A percentile compares a stretch with the other conserved stretches of the same genome.
These are phyloP conservation scores for Lecanicillium sp. DNA, from an alignment of 2,329 filamentous ascomycete species.

Conservation along the genomic window DNA sequence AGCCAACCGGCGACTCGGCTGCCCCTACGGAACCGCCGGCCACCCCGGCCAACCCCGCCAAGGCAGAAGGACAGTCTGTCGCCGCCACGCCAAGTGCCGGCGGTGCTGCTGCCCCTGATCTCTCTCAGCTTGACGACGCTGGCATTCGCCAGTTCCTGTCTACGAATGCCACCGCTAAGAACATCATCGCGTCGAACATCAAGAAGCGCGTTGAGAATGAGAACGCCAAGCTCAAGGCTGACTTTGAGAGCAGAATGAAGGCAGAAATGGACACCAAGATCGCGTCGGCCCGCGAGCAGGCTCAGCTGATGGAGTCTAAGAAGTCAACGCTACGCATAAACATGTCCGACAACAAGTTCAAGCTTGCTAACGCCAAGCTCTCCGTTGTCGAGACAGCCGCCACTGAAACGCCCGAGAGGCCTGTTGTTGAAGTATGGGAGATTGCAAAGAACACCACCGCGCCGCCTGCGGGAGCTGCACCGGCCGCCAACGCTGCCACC, in stretches of 20 bases:
- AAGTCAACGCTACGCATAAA: slow-evolving; percentile 70
- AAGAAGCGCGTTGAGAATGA: slow-evolving; percentile 65
- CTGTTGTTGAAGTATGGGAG: slow-evolving; percentile 83
- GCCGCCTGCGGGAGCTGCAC: slow-evolving; percentile 21
- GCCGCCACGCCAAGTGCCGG: slow-evolving; percentile 31
- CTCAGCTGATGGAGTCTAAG: slow-evolving; percentile 67
- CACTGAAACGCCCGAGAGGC: slow-evolving; percentile 74
- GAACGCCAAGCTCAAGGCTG: slow-evolving; percentile 52
- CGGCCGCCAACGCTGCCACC: slow-evolving; percentile 14
- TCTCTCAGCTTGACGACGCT: slow-evolving; percentile 46
- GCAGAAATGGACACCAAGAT: slow-evolving; percentile 49
- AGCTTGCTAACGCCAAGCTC: slow-evolving; percentile 62
- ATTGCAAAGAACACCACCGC: slow-evolving; percentile 55
- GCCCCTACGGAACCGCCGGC: slow-evolving; percentile 16
- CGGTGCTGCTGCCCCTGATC: slow-evolving; percentile 29
- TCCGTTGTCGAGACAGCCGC: slow-evolving; percentile 75
- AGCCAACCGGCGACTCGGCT: slow-evolving; percentile 19
- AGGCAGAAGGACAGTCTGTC: slow-evolving; percentile 28
- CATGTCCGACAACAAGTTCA: slow-evolving; percentile 67
- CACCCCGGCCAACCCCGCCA: slow-evolving; percentile 34
- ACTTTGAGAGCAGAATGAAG: slow-evolving; percentile 42
- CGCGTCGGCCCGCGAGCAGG: slow-evolving; percentile 51
- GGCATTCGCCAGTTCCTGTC: slow-evolving; percentile 52
- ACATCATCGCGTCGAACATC: slow-evolving; percentile 55
- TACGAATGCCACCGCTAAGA: slow-evolving; percentile 51